Base-by-base conservation (phyloP, 163 green algal species). In the Prototheca wickerhamii region DNA sequence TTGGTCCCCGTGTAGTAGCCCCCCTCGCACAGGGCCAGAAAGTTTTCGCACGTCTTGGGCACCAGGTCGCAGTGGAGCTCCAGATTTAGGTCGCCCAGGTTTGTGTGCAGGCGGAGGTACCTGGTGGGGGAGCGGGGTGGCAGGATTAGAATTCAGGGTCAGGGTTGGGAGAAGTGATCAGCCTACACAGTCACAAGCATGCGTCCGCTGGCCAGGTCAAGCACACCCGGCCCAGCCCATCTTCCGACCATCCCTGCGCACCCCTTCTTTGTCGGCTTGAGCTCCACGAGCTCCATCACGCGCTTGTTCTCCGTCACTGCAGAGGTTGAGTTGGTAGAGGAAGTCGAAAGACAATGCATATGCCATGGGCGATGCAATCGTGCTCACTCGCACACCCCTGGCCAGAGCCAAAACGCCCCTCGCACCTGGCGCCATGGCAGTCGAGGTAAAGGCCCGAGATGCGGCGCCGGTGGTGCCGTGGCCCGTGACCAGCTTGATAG, bases 31-130 rank as follows among this genome's bases (percentile, higher is more conserved):
- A 97, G 82, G n/a, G 79, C 84, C 18, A 99, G 60, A 75, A 98
- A 99, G 81, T 99, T 99, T 70, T 99, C 93, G 69, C 86, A 95
- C 18, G 92, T 92, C 73, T 72, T 79, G 35, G 80, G 88, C 72
- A 65, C 82, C 20, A 95, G 68, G 79, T 98, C 92, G 69, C 83
- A 92, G 74, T 97, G 88, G 66, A 98, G 87, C 82, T 97, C 92
- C 18, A 97, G 23, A 73, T 98, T 98, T 4, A 98, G 69, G 73
- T 96, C 85, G 17, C 93, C 89, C 59, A 77, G 57, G 55, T 49
- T 86, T 42, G 89, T 96, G 75, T 92, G 81, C 73, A 96, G 62
- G 4, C 86, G 68, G 34, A 84, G 42, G 73, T 94, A 91, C 8
- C 58, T 71, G 52, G 34, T 67, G 49, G 50, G 12, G 54, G 69